Conservation (phyloP, 371 early-diverging fungal genomes). For the Haplosporangium sp. region DNA sequence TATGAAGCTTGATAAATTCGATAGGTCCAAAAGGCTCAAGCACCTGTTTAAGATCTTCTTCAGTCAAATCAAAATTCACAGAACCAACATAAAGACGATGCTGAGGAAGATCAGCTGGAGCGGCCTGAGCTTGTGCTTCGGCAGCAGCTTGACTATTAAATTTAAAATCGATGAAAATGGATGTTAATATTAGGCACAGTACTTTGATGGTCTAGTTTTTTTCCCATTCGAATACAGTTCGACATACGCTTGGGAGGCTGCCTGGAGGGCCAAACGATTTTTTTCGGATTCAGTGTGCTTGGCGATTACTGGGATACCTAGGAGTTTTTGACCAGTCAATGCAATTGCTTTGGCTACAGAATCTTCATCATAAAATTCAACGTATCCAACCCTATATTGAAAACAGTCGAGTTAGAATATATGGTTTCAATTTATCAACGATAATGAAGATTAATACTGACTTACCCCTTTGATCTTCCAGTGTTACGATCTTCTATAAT, state of each 20-base stretch:
- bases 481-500: constrained; percentile 92
- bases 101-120: constrained; percentile 56
- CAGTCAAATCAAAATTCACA: constrained; percentile 83
- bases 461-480: constrained; percentile 92
- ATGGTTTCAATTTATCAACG: background rate
- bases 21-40: constrained; percentile 92
- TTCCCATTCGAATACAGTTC: background rate
- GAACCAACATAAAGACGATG: constrained; percentile 87
- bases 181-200: too few species aligned
- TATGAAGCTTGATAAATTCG: constrained; percentile 85
- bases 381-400: constrained; percentile 78
- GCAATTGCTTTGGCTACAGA: constrained; percentile 87
- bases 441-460: background rate
- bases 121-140: constrained; percentile 24
- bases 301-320: constrained; percentile 95
- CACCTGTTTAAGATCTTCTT: constrained; percentile 84
- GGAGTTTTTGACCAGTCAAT: constrained; percentile 89
- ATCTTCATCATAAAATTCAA: constrained; percentile 92
- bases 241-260: constrained; percentile 67
- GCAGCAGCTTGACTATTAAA: constrained; percentile 56
- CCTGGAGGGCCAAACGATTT: constrained; percentile 79
- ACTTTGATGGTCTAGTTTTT: too few species aligned
- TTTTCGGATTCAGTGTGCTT: constrained; percentile 94
- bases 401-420: background rate
- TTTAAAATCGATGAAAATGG: background rate